Evolutionary conservation across 805 yeast species (phyloP).

Genomic region (Osmozyma mogii): DNA sequence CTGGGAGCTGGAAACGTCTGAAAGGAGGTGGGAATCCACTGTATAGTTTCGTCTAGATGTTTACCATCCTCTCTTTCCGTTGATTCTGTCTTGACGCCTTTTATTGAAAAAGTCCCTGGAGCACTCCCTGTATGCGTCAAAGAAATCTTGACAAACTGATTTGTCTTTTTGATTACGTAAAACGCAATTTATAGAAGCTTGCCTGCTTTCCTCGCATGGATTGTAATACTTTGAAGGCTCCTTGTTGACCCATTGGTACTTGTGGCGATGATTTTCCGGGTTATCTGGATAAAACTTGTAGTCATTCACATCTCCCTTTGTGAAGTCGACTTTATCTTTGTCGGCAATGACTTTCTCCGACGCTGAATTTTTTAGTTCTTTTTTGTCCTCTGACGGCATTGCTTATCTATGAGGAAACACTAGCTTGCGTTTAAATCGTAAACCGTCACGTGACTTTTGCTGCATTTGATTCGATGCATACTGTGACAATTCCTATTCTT

Average conservation of each 20-base stretch:
- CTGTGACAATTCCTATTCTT: too few relatives aligned
- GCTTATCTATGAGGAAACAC: too few relatives aligned
- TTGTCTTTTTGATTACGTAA: constrained; percentile 65
- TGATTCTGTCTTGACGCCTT: constrained; percentile 25
- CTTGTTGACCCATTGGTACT: constrained; percentile 61
- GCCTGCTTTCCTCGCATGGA: constrained; percentile 86
- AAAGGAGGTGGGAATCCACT: not conserved
- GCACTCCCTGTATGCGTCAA: constrained; percentile 90
- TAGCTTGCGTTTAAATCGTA: too few relatives aligned
- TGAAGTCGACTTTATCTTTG: constrained; percentile 43
- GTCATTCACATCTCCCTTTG: constrained; percentile 44
- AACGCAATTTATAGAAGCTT: constrained; percentile 79
- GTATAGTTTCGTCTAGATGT: not conserved
- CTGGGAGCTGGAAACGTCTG: constrained; percentile 2
- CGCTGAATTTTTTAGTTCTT: too few relatives aligned
- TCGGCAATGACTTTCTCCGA: constrained; percentile 26
- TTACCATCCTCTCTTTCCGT: constrained; percentile 37
- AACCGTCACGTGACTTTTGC: too few relatives aligned
- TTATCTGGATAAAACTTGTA: constrained; percentile 79
- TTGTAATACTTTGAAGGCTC: constrained; percentile 82
- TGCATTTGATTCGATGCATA: too few relatives aligned
- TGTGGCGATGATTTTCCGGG: constrained; percentile 67
- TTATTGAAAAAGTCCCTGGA: constrained; percentile 31
- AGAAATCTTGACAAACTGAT: constrained; percentile 65
- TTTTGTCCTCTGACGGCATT: too few relatives aligned